These are phyloP conservation scores for Panellus pusillus DNA, from an alignment of 768 basidiomycete species.

Conservation along the genomic window DNA sequence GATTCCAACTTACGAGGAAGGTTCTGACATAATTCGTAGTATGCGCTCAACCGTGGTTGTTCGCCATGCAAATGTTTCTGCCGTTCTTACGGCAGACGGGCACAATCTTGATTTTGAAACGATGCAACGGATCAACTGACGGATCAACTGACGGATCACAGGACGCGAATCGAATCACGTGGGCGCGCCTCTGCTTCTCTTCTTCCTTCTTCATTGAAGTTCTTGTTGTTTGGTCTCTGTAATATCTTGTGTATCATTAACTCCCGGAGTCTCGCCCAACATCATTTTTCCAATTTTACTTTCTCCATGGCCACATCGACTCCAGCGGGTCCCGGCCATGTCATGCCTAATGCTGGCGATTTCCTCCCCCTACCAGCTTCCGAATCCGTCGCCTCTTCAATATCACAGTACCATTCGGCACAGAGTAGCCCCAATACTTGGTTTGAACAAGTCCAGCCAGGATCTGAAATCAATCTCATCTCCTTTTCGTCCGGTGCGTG, in stretches of 20 bases:
- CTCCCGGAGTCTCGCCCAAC: not conserved
- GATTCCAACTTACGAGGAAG: no score
- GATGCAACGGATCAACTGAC: no score
- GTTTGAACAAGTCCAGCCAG: not conserved
- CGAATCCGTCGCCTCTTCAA: conserved; percentile 4
- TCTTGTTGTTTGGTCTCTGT: not conserved
- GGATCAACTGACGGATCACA: no score
- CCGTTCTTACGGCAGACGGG: no score
- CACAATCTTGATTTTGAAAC: no score
- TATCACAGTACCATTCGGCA: conserved; percentile 18
- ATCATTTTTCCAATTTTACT: no score
- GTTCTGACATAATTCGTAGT: no score
- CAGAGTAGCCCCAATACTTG: conserved; percentile 6
- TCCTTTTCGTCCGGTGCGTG: conserved; percentile 15
- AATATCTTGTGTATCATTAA: conserved; percentile 1
- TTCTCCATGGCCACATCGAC: conserved; percentile 1
- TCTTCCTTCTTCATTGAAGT: no score
- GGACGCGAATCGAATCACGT: no score
- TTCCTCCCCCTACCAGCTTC: conserved; percentile 10
- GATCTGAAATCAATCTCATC: conserved; percentile 1
- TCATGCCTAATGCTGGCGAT: not conserved
- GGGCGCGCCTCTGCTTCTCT: not conserved
- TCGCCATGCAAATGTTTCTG: no score
- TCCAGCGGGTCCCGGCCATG: not conserved
- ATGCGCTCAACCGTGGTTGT: no score